A percentile compares a stretch with the other conserved stretches of the same genome.
phyloP scores from a whole-genome alignment of 139 green algal species.

The Chlorella sp. region DNA sequence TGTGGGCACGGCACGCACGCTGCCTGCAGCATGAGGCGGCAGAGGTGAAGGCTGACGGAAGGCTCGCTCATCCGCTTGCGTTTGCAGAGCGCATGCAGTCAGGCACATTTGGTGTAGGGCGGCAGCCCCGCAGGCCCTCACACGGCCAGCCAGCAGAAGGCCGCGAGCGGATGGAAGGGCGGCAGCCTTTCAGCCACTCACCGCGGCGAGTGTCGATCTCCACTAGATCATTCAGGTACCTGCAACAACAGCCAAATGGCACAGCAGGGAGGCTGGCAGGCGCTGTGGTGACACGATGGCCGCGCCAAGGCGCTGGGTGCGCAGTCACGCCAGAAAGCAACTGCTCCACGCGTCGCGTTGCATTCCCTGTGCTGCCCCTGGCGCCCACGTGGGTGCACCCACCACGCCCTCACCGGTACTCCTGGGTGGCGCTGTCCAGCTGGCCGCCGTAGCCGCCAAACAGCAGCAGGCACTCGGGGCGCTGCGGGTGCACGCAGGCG shows the following conservation, averaged over 20 bases:
- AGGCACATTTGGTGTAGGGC: too few species aligned
- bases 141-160: too few species aligned
- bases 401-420: neutral
- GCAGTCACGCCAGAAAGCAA: neutral
- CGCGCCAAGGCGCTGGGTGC: neutral
- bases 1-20: neutral
- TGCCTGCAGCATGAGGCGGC: neutral
- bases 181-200: too few species aligned
- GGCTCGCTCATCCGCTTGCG: too few species aligned
- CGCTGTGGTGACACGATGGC: neutral
- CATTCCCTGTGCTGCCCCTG: neutral
- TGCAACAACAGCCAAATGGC: neutral
- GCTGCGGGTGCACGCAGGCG: slow-evolving; percentile 31
- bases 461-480: slow-evolving; percentile 16
- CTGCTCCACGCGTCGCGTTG: neutral
- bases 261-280: neutral
- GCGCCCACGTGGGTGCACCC: neutral
- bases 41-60: too few species aligned
- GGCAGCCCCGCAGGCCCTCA: too few species aligned
- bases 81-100: too few species aligned
- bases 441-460: slow-evolving; percentile 35
- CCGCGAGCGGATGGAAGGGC: too few species aligned
- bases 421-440: neutral
- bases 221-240: slow-evolving; percentile 35
- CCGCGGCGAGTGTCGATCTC: slow-evolving; percentile 20